A percentile compares a stretch with the other conserved stretches of the same genome.
These are phyloP conservation scores for Rhynchospora pubera DNA, from an alignment of 176 grass and related monocot genomes.

Conservation along the genomic window DNA sequence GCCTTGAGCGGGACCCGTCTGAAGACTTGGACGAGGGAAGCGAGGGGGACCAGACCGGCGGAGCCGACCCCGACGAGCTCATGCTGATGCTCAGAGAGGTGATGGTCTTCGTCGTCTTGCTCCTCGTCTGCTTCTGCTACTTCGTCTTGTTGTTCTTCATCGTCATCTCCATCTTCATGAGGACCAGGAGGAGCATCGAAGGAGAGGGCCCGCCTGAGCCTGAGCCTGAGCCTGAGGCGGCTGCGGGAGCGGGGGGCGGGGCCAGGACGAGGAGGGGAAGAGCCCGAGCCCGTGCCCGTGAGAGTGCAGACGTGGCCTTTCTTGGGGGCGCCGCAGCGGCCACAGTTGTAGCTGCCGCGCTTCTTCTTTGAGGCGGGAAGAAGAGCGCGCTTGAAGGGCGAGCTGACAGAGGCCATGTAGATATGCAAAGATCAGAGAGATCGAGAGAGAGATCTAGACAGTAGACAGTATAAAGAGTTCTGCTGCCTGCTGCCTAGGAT, in stretches of 20 bases:
- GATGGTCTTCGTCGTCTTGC: slow-evolving; percentile 14
- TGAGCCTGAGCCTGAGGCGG: slow-evolving; percentile 11
- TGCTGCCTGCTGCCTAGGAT: no score
- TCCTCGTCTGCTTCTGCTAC: background rate
- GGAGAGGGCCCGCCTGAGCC: slow-evolving; percentile 45
- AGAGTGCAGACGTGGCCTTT: slow-evolving; percentile 73
- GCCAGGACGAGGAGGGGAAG: background rate
- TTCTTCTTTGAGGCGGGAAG: slow-evolving; percentile 28
- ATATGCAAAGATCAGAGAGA: slow-evolving; percentile 33
- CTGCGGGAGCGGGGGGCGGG: background rate
- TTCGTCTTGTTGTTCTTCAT: no score
- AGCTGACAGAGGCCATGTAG: slow-evolving; percentile 6
- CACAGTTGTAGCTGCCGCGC: slow-evolving; percentile 88
- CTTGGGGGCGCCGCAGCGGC: slow-evolving; percentile 74
- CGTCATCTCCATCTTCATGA: no score
- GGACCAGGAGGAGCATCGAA: slow-evolving; percentile 37
- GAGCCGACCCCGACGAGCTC: slow-evolving; percentile 20
- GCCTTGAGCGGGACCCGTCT: slow-evolving; percentile 38
- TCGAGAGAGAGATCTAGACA: background rate
- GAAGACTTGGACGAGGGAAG: slow-evolving; percentile 43
- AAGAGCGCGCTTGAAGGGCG: background rate
- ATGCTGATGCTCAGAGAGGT: background rate
- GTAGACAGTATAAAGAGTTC: no score
- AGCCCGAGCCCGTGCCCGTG: background rate
- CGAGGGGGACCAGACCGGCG: slow-evolving; percentile 21